phyloP scores from a whole-genome alignment of 495 filamentous ascomycete species.

The Amorphotheca resinae region DNA sequence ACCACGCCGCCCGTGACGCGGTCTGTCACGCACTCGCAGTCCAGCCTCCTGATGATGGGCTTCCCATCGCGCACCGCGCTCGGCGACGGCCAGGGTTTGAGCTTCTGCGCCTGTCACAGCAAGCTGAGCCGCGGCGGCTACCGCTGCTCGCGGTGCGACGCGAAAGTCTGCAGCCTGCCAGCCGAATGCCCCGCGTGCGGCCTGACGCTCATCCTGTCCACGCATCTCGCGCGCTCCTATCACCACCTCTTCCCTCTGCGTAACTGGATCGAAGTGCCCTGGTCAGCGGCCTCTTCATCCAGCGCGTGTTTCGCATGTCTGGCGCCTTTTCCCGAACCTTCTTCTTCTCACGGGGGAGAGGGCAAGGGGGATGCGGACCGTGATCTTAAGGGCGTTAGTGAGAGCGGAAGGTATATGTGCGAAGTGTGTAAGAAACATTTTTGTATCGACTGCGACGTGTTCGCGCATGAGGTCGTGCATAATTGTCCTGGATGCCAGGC shows the following conservation, averaged over 20 bases:
- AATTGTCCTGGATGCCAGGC: slow-evolving; percentile 94
- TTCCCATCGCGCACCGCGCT: slow-evolving; percentile 72
- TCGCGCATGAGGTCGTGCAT: slow-evolving; percentile 82
- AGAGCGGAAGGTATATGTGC: slow-evolving; percentile 82
- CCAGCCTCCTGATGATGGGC: slow-evolving; percentile 90
- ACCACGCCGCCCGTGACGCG: slow-evolving; percentile 82
- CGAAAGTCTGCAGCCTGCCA: slow-evolving; percentile 87
- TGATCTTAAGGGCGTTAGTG: slow-evolving; percentile 53
- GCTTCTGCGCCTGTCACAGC: slow-evolving; percentile 82
- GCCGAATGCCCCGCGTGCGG: slow-evolving; percentile 83
- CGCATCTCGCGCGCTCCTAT: slow-evolving; percentile 86
- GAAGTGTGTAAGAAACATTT: slow-evolving; percentile 76
- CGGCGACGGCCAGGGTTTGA: slow-evolving; percentile 40
- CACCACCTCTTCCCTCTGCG: slow-evolving; percentile 89
- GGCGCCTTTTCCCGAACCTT: slow-evolving; percentile 36
- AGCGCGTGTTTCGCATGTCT: slow-evolving; percentile 44
- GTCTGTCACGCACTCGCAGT: slow-evolving; percentile 50
- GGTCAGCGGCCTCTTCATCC: slow-evolving; percentile 47
- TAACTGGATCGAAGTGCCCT: slow-evolving; percentile 84
- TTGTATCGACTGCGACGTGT: slow-evolving; percentile 96
- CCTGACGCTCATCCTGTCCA: slow-evolving; percentile 90
- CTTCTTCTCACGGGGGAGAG: slow-evolving; percentile 8
- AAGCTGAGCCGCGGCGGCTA: slow-evolving; percentile 80
- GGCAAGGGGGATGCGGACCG: slow-evolving; percentile 4
- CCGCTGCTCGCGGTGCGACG: slow-evolving; percentile 73